Percentiles rank a stretch among this genome's conserved stretches.
These are phyloP conservation scores for Dioszegia crocea DNA, from an alignment of 768 basidiomycete genomes.

Conservation along the genomic window DNA sequence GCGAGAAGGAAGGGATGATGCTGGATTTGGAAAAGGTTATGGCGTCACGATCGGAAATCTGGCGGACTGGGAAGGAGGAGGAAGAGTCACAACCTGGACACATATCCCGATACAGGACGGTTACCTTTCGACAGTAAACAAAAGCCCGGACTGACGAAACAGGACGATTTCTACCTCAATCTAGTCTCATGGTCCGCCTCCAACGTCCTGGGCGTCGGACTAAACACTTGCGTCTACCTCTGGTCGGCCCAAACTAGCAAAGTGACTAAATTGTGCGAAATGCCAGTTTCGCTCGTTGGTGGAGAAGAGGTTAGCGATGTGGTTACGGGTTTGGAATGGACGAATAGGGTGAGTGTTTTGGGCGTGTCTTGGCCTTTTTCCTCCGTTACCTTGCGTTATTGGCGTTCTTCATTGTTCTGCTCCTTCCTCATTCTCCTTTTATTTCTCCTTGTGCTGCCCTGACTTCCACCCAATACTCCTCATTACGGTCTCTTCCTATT, in stretches of 20 bases:
- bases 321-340: slow-evolving; percentile 88
- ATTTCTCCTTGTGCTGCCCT: no score
- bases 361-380: background rate
- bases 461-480: no score
- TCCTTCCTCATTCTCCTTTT: no score
- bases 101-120: no score
- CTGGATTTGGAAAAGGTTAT: no score
- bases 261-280: slow-evolving; percentile 86
- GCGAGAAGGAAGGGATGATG: no score
- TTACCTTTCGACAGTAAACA: no score
- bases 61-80: background rate
- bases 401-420: no score
- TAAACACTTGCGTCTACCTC: slow-evolving; percentile 87
- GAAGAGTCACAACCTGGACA: no score
- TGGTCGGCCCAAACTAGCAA: slow-evolving; percentile 94
- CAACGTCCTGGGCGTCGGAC: slow-evolving; percentile 88
- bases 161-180: slow-evolving; percentile 96
- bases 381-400: no score
- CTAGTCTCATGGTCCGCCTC: slow-evolving; percentile 95
- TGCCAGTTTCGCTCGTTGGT: slow-evolving; percentile 46
- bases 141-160: slow-evolving; percentile 6
- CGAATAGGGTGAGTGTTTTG: slow-evolving; percentile 66
- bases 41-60: no score
- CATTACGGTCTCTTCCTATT: no score
- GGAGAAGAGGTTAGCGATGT: slow-evolving; percentile 56